These are phyloP conservation scores for Sclerotinia borealis DNA, from an alignment of 2,329 filamentous ascomycete species.

Conservation along the genomic window DNA sequence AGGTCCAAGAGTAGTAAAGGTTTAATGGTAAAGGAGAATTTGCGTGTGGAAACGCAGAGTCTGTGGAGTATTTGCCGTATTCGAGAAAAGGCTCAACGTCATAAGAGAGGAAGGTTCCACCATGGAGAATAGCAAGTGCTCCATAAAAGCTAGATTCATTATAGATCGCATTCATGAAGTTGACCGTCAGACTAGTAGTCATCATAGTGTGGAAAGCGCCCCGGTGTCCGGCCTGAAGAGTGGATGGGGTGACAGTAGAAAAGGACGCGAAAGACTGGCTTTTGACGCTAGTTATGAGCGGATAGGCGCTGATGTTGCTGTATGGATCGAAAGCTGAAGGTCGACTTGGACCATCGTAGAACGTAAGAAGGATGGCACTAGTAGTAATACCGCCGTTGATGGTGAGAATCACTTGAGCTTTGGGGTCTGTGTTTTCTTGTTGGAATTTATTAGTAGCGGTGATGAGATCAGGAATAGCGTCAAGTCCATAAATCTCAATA, in stretches of 20 bases:
- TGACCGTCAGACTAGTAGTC: conserved; percentile 23
- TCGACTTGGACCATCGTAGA: conserved; percentile 30
- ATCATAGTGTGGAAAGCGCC: conserved; percentile 30
- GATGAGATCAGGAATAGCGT: conserved; percentile 21
- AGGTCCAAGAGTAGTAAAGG: conserved; percentile 29
- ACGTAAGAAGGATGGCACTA: conserved; percentile 21
- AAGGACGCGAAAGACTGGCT: conserved; percentile 13
- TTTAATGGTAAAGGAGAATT: conserved; percentile 28
- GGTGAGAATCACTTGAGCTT: conserved; percentile 30
- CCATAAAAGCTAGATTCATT: conserved; percentile 20
- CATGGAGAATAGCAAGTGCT: conserved; percentile 14
- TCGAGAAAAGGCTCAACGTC: conserved; percentile 31
- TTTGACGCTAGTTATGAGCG: neutral
- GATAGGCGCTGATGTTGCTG: conserved; percentile 14
- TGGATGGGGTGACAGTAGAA: conserved; percentile 18
- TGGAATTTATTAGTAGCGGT: conserved; percentile 28
- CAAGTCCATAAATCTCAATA: conserved; percentile 28
- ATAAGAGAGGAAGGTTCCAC: conserved; percentile 23
- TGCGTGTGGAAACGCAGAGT: conserved; percentile 31
- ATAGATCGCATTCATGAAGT: conserved; percentile 25
- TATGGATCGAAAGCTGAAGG: conserved; percentile 25
- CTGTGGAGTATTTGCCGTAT: conserved; percentile 30
- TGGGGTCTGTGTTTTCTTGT: conserved; percentile 25
- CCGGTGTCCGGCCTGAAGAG: conserved; percentile 18
- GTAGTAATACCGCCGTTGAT: conserved; percentile 18